These are phyloP conservation scores for Raffaelea deltoideospora DNA, from an alignment of 2,329 filamentous ascomycete species.

Conservation along the genomic window DNA sequence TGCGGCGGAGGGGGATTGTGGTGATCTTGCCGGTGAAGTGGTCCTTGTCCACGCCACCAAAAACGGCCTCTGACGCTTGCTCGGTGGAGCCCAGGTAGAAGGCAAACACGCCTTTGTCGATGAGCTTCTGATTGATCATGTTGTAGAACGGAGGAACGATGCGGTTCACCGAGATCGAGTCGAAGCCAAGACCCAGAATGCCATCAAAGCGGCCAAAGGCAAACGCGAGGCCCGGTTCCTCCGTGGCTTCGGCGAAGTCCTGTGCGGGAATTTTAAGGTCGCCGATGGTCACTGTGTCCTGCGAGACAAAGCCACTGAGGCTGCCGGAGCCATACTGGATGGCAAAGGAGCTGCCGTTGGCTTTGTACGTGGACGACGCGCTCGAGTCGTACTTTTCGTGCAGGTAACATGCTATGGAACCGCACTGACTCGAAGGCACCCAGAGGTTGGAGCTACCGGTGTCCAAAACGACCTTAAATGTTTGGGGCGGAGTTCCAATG, in stretches of 20 bases:
- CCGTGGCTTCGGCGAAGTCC: slow-evolving; percentile 91
- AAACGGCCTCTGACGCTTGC: slow-evolving; percentile 67
- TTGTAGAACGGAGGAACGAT: slow-evolving; percentile 95
- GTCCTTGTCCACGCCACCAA: slow-evolving; percentile 72
- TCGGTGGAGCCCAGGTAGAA: slow-evolving; percentile 82
- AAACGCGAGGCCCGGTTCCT: slow-evolving; percentile 90
- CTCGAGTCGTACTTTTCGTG: slow-evolving; percentile 94
- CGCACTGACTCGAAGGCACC: slow-evolving; percentile 84
- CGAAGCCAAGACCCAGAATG: slow-evolving; percentile 78
- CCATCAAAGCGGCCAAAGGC: slow-evolving; percentile 96
- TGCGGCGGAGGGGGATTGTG: slow-evolving; percentile 88
- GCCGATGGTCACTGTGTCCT: slow-evolving; percentile 75
- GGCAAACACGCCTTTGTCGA: slow-evolving; percentile 87
- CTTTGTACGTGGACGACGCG: slow-evolving; percentile 77
- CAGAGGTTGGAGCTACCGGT: slow-evolving; percentile 98
- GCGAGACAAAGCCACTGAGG: slow-evolving; percentile 83
- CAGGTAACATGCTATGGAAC: slow-evolving; percentile 94
- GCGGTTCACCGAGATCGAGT: slow-evolving; percentile 92
- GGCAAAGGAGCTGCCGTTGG: slow-evolving; percentile 83
- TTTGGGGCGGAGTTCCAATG: slow-evolving; percentile 81
- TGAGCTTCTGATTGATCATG: slow-evolving; percentile 75
- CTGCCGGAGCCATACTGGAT: slow-evolving; percentile 93
- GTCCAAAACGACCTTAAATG: slow-evolving; percentile 96
- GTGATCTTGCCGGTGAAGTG: slow-evolving; percentile 76
- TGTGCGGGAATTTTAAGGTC: slow-evolving; percentile 79